Evolutionary conservation across 306 rosid genomes (phyloP).

Genomic region (Inga leiocalycina): DNA sequence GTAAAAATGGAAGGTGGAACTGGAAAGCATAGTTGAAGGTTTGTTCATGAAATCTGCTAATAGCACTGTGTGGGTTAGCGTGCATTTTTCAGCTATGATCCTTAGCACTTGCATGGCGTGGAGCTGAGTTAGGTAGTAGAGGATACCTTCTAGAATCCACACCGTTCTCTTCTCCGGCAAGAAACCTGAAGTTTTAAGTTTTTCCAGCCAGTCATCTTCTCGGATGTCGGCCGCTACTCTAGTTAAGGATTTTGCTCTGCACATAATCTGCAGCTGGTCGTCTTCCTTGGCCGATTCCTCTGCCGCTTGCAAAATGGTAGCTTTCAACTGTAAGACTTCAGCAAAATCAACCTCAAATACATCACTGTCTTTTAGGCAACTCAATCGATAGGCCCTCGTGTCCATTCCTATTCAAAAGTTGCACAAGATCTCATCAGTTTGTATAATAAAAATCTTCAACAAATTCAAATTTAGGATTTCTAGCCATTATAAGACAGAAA

Average conservation of each 20-base stretch:
- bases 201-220: constrained; percentile 79
- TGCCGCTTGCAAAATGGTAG: constrained; percentile 73
- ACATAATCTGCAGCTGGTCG: constrained; percentile 26
- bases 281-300: constrained; percentile 60
- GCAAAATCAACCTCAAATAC: constrained; percentile 93
- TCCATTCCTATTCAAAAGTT: constrained; percentile 82
- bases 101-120: constrained; percentile 81
- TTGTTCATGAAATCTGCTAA: constrained; percentile 97
- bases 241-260: constrained; percentile 68
- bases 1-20: constrained; percentile 81
- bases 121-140: constrained; percentile 77
- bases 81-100: constrained; percentile 76
- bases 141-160: constrained; percentile 91
- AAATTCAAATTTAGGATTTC: background rate
- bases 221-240: constrained; percentile 91
- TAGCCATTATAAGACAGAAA: background rate
- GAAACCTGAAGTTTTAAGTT: constrained; percentile 82
- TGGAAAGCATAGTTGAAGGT: constrained; percentile 75
- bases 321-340: constrained; percentile 70
- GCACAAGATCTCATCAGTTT: constrained; percentile 24
- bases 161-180: constrained; percentile 81
- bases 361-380: constrained; percentile 80
- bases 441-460: background rate
- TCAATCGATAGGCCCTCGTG: constrained; percentile 91
- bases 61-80: constrained; percentile 67